These are phyloP conservation scores for Annona squamosa DNA, from an alignment of 164 flowering plant species.

Conservation along the genomic window DNA sequence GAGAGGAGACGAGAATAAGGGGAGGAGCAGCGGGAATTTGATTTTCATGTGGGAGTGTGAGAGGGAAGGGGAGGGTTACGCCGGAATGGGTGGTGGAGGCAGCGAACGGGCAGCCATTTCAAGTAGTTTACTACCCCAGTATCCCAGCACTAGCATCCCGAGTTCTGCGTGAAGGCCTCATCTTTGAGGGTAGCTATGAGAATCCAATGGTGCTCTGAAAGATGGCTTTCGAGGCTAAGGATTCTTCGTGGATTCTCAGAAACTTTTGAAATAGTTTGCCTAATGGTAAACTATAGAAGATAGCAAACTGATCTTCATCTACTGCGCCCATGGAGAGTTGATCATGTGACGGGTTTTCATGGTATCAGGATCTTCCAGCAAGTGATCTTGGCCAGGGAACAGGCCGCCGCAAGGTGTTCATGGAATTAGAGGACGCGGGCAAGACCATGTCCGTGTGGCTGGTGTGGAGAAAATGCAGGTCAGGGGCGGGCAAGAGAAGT, in stretches of 20 bases:
- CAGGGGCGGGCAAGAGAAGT: too few species aligned
- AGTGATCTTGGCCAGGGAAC: too few species aligned
- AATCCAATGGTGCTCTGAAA: slow-evolving; percentile 33
- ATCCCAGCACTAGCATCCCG: slow-evolving; percentile 27
- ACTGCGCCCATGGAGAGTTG: too few species aligned
- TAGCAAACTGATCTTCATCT: too few species aligned
- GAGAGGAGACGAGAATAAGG: slow-evolving; percentile 23
- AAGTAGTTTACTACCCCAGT: slow-evolving; percentile 53
- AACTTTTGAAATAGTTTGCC: too few species aligned
- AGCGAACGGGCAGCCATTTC: slow-evolving; percentile 35
- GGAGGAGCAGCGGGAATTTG: slow-evolving; percentile 21
- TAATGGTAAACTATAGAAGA: too few species aligned
- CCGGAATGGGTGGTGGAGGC: slow-evolving; percentile 34
- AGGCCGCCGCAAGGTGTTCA: too few species aligned
- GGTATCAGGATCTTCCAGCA: too few species aligned
- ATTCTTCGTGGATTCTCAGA: slow-evolving; percentile 29
- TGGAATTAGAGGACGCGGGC: too few species aligned
- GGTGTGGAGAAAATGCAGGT: too few species aligned
- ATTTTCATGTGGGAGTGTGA: slow-evolving; percentile 7
- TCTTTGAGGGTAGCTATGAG: slow-evolving; percentile 23
- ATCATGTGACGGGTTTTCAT: too few species aligned
- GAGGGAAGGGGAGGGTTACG: slow-evolving; percentile 27
- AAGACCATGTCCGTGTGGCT: too few species aligned
- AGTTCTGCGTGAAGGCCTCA: slow-evolving; percentile 58
- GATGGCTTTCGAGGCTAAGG: slow-evolving; percentile 58